Conservation (phyloP, 202 grass and related monocot species). For the Alloteropsis angusta region DNA sequence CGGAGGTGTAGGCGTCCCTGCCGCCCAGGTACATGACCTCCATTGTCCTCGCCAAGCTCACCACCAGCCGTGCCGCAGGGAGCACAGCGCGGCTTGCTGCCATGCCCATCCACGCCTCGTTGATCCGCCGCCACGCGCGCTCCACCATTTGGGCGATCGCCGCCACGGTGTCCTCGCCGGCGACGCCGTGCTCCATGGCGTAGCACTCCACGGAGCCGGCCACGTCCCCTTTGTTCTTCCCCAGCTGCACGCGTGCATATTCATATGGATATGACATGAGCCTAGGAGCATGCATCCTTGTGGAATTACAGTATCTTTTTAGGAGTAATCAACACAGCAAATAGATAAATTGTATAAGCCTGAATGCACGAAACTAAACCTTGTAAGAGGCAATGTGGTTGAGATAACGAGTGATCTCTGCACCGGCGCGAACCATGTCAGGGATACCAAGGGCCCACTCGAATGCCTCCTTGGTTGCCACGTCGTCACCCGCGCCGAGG, state of each 20-base stretch:
- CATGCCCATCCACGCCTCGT: background rate
- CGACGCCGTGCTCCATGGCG: background rate
- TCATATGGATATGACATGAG: too few species aligned
- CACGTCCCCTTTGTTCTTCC: background rate
- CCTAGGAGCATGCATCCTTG: too few species aligned
- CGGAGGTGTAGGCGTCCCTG: constrained; percentile 13
- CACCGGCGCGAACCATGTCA: background rate
- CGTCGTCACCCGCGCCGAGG: too few species aligned
- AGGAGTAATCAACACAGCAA: too few species aligned
- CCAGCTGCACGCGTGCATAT: too few species aligned
- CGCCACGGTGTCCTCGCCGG: too few species aligned
- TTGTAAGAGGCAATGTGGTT: background rate
- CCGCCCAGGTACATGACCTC: constrained; percentile 1
- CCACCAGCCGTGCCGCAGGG: background rate
- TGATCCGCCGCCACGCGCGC: background rate
- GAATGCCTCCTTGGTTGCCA: background rate
- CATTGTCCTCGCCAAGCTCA: background rate
- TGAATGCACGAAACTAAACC: too few species aligned
- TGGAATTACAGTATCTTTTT: too few species aligned
- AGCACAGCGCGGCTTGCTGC: background rate
- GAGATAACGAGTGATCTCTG: background rate
- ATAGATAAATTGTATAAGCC: too few species aligned
- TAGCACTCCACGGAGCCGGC: background rate
- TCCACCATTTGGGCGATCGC: background rate
- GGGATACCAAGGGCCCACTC: background rate